A percentile compares a stretch with the other conserved stretches of the same genome.
These are phyloP conservation scores for Xylogone sp. DNA, from an alignment of 2,329 filamentous ascomycete species.

Conservation along the genomic window DNA sequence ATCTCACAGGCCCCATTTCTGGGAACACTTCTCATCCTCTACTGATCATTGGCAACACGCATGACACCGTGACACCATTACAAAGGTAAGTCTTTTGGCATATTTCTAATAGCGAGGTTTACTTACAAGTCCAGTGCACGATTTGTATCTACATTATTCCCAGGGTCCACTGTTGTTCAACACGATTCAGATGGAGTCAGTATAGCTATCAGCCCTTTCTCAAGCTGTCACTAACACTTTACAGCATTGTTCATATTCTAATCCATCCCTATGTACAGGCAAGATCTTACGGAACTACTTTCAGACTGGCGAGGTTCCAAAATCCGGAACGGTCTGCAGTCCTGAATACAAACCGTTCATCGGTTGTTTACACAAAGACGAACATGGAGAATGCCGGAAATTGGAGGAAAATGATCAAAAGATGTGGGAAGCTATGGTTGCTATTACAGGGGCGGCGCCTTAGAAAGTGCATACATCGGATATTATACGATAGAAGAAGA, in stretches of 20 bases:
- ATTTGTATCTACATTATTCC: slow-evolving; percentile 14
- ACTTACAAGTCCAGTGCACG: slow-evolving; percentile 11
- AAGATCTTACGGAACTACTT: slow-evolving; percentile 33
- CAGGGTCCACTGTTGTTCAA: slow-evolving; percentile 20
- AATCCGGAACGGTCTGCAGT: slow-evolving; percentile 41
- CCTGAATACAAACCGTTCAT: slow-evolving; percentile 38
- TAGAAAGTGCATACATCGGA: too few relatives aligned
- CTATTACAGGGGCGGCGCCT: slow-evolving; percentile 29
- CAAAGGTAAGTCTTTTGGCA: slow-evolving; percentile 11
- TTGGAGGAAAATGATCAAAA: slow-evolving; percentile 34
- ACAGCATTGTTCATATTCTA: slow-evolving; percentile 39
- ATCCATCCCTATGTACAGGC: slow-evolving; percentile 29
- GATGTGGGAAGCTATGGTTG: slow-evolving; percentile 41
- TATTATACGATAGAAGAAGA: too few relatives aligned
- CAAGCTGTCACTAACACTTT: not conserved
- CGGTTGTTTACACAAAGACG: not conserved
- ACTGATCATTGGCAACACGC: slow-evolving; percentile 29
- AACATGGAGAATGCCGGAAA: slow-evolving; percentile 12
- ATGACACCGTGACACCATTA: slow-evolving; percentile 29
- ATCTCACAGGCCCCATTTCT: slow-evolving; percentile 20
- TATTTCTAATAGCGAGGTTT: not conserved
- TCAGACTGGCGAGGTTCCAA: slow-evolving; percentile 37
- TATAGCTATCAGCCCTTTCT: slow-evolving; percentile 1
- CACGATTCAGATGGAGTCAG: slow-evolving; percentile 22
- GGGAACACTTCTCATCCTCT: slow-evolving; percentile 29